Base-by-base conservation (phyloP, 805 yeast genomes). In the Alloascoidea africana region DNA sequence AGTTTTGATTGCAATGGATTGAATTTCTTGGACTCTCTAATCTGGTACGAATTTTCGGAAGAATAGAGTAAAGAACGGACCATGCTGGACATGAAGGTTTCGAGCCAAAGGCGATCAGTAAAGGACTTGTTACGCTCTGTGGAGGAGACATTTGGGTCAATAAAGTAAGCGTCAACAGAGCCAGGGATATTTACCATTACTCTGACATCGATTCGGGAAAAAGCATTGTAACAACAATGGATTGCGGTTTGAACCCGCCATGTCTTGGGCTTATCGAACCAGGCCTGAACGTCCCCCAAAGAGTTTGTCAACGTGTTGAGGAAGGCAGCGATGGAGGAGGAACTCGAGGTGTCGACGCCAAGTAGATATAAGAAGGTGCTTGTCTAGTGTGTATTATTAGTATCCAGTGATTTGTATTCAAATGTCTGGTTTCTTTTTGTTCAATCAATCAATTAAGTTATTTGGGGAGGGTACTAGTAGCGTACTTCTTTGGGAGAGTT, bases 11-110 rank as follows among this genome's bases (percentile, higher is more conserved):
- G 51, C 42, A 91, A 69, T 3, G 96, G 96, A 48, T 85, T 80
- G 40, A 84, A 65, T 42, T 79, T 74, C 45, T 95, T 70, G 30
- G 91, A 79, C 52, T 87, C 94, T 5, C 85, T 94, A 39, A 89
- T 67, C n/a, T 8, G 30, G 50, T 61, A 80, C 59, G 58, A 77
- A 55, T 81, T 89, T 34, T 77, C 85, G 37, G 85, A 94, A 37
- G 82, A 85, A 44, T 73, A 83, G 39, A 85, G 59, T 33, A 91
- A 56, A 5, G 87, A 62, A 48, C 98, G 69, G 16, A 85, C 74
- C 44, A 86, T 67, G 2, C 86, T 76, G 50, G 84, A 66, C 44
- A 76, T 63, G 50, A 66, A 77, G 1, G 84, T 71, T 43, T 63
- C 68, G 16, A 43, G 46, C 67, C 68, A 62, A 32, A 56, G 38